Percentiles rank a stretch among this genome's conserved stretches.
Conservation (phyloP, 768 basidiomycete genomes). For the Rhizopogon vinicolor region DNA sequence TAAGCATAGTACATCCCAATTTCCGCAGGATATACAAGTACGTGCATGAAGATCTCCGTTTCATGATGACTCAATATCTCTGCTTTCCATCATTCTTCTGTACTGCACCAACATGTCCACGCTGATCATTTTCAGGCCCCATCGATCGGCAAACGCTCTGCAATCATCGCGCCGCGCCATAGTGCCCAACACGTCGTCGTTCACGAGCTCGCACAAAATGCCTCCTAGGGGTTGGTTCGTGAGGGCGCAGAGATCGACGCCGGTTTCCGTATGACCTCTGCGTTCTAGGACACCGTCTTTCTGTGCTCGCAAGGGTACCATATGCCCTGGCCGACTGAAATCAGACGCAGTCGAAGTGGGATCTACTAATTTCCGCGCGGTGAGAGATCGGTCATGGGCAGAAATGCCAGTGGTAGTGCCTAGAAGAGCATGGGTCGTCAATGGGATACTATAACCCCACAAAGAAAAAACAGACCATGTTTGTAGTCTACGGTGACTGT, state of each 20-base stretch:
- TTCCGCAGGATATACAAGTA: neutral
- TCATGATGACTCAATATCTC: neutral
- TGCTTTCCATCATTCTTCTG: constrained; percentile 7
- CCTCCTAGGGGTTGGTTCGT: constrained; percentile 62
- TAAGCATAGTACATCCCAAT: neutral
- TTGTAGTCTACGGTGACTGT: constrained; percentile 94
- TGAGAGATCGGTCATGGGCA: constrained; percentile 89
- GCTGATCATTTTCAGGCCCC: constrained; percentile 92
- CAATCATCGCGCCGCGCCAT: constrained; percentile 98
- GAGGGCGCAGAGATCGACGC: constrained; percentile 80
- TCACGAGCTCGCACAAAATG: constrained; percentile 91
- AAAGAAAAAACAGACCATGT: constrained; percentile 47
- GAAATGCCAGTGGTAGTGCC: constrained; percentile 96
- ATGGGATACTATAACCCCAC: neutral
- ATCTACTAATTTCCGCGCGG: constrained; percentile 78
- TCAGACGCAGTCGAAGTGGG: constrained; percentile 51
- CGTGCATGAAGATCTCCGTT: neutral
- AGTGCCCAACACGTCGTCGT: constrained; percentile 79
- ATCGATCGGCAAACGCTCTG: constrained; percentile 81
- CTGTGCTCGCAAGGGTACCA: constrained; percentile 88
- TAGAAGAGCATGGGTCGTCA: constrained; percentile 20
- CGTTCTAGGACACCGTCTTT: constrained; percentile 83
- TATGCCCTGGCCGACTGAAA: constrained; percentile 91
- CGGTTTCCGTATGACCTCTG: constrained; percentile 91
- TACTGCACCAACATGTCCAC: constrained; percentile 74